Evolutionary conservation across 1,284 basidiomycete genomes (phyloP).

Genomic region (Neonothopanus nambi): DNA sequence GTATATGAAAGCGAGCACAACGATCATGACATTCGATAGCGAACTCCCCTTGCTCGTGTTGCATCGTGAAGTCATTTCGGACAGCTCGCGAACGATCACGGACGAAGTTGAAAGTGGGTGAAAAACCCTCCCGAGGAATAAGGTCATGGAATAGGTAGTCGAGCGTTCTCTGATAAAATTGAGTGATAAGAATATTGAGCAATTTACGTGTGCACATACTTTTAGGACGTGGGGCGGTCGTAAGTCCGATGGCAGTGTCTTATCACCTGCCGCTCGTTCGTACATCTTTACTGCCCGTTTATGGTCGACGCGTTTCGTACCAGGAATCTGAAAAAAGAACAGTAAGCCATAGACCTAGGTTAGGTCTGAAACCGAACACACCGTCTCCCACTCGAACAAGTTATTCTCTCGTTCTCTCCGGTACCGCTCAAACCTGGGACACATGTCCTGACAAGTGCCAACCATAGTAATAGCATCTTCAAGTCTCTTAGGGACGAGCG

Average conservation of each 20-base stretch:
- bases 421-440: conserved; percentile 90
- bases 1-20: conserved; percentile 92
- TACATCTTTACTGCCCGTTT: conserved; percentile 91
- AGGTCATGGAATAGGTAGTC: conserved; percentile 91
- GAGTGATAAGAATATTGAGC: conserved; percentile 7
- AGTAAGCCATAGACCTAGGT: conserved; percentile 26
- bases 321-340: conserved; percentile 57
- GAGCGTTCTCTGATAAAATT: conserved; percentile 67
- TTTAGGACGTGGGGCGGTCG: conserved; percentile 85
- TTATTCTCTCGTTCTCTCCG: conserved; percentile 90
- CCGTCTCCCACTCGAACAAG: conserved; percentile 85
- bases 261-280: conserved; percentile 92
- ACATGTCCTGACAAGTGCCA: conserved; percentile 94
- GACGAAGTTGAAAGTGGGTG: conserved; percentile 80
- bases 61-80: conserved; percentile 94
- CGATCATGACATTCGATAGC: conserved; percentile 93
- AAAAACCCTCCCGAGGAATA: conserved; percentile 68
- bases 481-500: conserved; percentile 72
- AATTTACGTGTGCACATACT: conserved; percentile 39
- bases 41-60: conserved; percentile 75
- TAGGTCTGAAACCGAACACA: conserved; percentile 38
- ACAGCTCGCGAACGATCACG: conserved; percentile 91
- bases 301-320: conserved; percentile 82
- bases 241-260: conserved; percentile 89
- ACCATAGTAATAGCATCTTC: conserved; percentile 88